Base-by-base conservation (phyloP, 768 basidiomycete species). In the button mushroom (Agaricus bisporus) region DNA sequence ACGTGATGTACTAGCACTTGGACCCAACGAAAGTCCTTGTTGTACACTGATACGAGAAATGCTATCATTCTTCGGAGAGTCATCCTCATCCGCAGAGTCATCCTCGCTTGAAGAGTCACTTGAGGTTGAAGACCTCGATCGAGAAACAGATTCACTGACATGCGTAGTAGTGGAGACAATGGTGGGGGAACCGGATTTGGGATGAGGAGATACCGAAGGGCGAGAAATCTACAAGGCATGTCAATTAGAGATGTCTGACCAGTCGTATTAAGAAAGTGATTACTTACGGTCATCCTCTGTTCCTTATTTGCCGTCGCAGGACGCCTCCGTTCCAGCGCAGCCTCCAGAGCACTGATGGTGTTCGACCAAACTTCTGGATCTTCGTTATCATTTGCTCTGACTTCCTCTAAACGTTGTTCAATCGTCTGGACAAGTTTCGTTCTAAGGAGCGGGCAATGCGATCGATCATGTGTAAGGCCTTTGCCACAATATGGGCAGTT, bases 381-480 rank as follows among this genome's bases (percentile, higher is more conserved):
- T 46, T 61, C 61, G 1, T 59, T 58, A 4, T 54, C 52, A 37
- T 59, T 56, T 60, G 66, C 57, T 59, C 69, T 64, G 17, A 83
- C 63, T 56, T 79, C 74, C 7, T 60, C 64, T 41, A 85, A 63
- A 49, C 80, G 78, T 47, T 65, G 66, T 56, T 66, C 69, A 59
- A 85, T 71, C 7, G 73, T 63, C 7, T 66, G 64, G 0, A 73
- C 61, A 9, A 80, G 77, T 36, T 52, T 52, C 20, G 69, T 70
- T 22, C 67, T 54, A 22, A 85, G 68, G 20, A 74, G 62, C 5
- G 79, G 78, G 61, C 83, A 85, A 41, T 63, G 63, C 47, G 70
- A 70, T n/a, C 73, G 75, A 49, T 71, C 65, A 56, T 85, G 83
- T 37, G 70, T 67, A 6, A 78, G 74, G 4, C 58, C 57, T 42